Evolutionary conservation across 2,329 filamentous ascomycete genomes (phyloP), one percentile per base, ranked within the genome.

Genomic region (Phialophora tarda): DNA sequence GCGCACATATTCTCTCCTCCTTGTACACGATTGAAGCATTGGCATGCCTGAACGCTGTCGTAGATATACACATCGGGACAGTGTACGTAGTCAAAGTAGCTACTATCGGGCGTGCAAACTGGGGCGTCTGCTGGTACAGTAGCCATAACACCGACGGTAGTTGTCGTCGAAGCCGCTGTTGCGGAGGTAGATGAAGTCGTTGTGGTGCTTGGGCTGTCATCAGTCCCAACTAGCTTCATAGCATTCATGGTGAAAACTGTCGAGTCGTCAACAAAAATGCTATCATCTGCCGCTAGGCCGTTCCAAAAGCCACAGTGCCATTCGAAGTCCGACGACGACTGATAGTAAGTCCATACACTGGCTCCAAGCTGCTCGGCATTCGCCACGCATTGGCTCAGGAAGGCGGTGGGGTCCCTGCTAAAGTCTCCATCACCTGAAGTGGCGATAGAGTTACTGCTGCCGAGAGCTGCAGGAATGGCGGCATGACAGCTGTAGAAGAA

Each of bases 171-270:
- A 30, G 12, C 30, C 41, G 26, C n/a, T 11, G 59, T 38, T 41
- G 47, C 38, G n/a, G 59, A 61, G 47, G 26, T 61, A 54, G 48
- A 61, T 30, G 59, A 54, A 34, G 59, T 53, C 4, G 28, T 61
- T 28, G 30, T 61, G 47, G 17, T 53, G 59, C 48, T 53, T 34
- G 59, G 24, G 21, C n/a, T 21, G 23, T 26, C 48, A 53, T 41
- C 59, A 41, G n/a, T 30, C 2, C 59, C 59, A 41, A 61, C 30
- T 30, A 61, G n/a, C 26, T 3, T 61, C 59, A 61, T 61, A 28
- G 59, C 59, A 61, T 61, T 61, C 59, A 61, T 61, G 7, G 59
- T 61, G 47, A 53, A 53, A n/a, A 61, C 48, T 54, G 59, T 61
- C 59, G 28, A 24, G 21, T 61, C 59, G 21, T 61, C 59, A n/a